Percentiles rank a stretch among this genome's conserved stretches.
Evolutionary conservation across 106 monocot species (phyloP).

Genomic region (Dendrobium officinale): DNA sequence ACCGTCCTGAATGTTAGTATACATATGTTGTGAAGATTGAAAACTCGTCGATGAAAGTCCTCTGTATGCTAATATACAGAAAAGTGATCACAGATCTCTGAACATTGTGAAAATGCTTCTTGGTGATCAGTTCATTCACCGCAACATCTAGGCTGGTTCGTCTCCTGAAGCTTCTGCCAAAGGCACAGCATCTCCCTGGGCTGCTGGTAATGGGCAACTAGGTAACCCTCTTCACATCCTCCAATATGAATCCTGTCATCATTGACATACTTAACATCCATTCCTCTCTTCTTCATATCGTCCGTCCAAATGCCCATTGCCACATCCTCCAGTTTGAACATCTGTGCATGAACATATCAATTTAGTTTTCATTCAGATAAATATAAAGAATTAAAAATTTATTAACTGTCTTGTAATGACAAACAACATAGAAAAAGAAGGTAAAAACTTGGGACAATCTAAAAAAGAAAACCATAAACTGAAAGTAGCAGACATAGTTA

Average conservation of each 20-base stretch:
- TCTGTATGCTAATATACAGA: neutral
- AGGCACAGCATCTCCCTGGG: conserved; percentile 87
- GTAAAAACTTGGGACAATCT: neutral
- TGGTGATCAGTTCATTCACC: conserved; percentile 4
- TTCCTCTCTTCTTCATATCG: conserved; percentile 61
- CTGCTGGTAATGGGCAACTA: conserved; percentile 89
- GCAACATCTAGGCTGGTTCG: conserved; percentile 51
- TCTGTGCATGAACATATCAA: conserved; percentile 29
- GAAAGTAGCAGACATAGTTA: neutral
- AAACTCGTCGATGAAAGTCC: neutral
- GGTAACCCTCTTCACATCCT: conserved; percentile 69
- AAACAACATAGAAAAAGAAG: neutral
- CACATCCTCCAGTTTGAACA: conserved; percentile 98
- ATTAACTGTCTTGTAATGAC: too few species aligned
- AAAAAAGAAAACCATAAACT: neutral
- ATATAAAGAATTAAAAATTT: neutral
- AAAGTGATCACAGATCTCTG: neutral
- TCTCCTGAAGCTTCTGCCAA: conserved; percentile 70
- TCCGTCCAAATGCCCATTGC: conserved; percentile 94
- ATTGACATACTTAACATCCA: conserved; percentile 48
- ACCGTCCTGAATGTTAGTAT: neutral
- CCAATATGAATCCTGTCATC: conserved; percentile 54
- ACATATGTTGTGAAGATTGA: neutral
- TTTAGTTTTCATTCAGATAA: conserved; percentile 4
- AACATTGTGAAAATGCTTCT: neutral